Base-by-base conservation (phyloP, 164 flowering plant species). In the Macadamia integrifolia region DNA sequence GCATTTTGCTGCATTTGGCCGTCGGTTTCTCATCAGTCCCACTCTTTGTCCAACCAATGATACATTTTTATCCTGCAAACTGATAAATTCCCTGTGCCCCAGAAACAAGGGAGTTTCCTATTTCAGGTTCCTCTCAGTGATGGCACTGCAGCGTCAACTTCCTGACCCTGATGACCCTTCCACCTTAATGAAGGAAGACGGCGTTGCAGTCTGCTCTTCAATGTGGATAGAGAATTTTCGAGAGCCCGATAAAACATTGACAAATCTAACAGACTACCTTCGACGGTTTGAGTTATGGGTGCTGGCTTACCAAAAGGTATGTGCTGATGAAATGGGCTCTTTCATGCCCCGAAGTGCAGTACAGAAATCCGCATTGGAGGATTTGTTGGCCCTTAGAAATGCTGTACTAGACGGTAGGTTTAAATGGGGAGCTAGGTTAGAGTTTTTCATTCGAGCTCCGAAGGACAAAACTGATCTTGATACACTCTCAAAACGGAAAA, bases 161-260 rank as follows among this genome's bases (percentile, higher is more conserved):
- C 78, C 83, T 7, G 86, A 84, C 75, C 87, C 88, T 1, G 85
- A 91, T 65, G 94, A 90, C 72, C 94, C 93, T 0, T 69, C 89
- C 65, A 78, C 74, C 79, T 72, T 94, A 53, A 77, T 88, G 82
- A 92, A 88, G 79, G 97, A 90, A 72, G 98, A 92, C 60, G 92
- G 92, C 1, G 80, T 90, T 18, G 79, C 93, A 0, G 81, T 92
- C 44, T 87, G 89, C 72, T 85, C 91, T 0, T 80, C 82, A 57
- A 82, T 94, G 88, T 94, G 93, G 97, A 84, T 90, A 23, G 97
- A 90, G 64, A 92, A 79, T 74, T 94, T 90, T 60, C 78, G 85
- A 3, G 84, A 85, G 60, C 90, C 97, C 3, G 80, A 88, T 44
- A 80, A 74, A 65, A 81, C 84, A 3, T 84, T 79, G 0, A 79